Evolutionary conservation across 345 rosid species (phyloP), one percentile per base, ranked within the genome.

Genomic region (Erodium maritimum): DNA sequence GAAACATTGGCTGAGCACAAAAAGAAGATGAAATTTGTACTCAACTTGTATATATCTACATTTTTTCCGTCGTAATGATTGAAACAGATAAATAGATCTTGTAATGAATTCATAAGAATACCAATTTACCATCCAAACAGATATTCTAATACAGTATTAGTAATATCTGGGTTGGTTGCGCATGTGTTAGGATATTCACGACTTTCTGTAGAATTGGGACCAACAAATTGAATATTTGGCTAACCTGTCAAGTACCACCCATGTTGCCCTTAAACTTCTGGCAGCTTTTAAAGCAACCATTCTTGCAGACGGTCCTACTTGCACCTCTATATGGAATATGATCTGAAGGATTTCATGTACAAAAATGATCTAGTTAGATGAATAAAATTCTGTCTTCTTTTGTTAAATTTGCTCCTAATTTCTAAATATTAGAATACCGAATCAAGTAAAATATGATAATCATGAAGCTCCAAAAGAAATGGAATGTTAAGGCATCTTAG

Each of bases 171-270:
- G 48, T 42, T 42, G 14, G 14, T 7, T 42, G 48, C 2, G 48
- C 48, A 42, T 13, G 17, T 7, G 48, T 7, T 16, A 3, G 17
- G 17, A 10, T 42, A 42, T 42, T 42, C 14, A 42, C 48, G 12
- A 42, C 17, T 20, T 61, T 29, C 1, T 19, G 1, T 21, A n/a
- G n/a, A 29, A 23, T 23, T 21, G 16, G 2, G 55, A 23, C 18
- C 13, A 0, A 4, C 4, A 53, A 52, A 21, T 21, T 22, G 37
- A 3, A 22, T 23, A 23, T 46, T 57, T 37, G 53, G 65, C 73
- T 19, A n/a, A 77, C 88, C 82, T 82, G 67, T 80, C 88, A 58
- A 82, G 82, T 29, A 82, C 59, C 25, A 80, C 64, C 81, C 77
- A 82, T 25, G 85, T 82, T 21, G 85, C 83, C 60, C 61, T 56